Percentiles rank a stretch among this genome's conserved stretches.
Evolutionary conservation across 257 asterid genomes (phyloP).

Genomic region (Plantago major): DNA sequence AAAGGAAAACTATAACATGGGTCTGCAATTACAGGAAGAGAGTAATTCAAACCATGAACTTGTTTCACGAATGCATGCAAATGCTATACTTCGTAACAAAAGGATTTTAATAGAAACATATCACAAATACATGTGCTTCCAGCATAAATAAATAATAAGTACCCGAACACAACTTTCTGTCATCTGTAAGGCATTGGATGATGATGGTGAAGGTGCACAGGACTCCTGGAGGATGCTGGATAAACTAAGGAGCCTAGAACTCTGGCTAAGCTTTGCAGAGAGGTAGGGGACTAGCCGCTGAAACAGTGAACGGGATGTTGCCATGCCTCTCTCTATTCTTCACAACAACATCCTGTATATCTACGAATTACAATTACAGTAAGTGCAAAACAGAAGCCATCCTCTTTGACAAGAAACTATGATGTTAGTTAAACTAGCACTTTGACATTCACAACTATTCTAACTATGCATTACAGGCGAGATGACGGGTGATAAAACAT

Average conservation of each 20-base stretch:
- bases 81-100: neutral
- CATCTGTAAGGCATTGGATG: constrained; percentile 45
- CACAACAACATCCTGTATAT: constrained; percentile 18
- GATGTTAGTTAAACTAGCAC: too few species aligned
- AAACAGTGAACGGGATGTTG: constrained; percentile 44
- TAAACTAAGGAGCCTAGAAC: constrained; percentile 56
- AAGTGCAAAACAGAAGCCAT: neutral
- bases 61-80: neutral
- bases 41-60: neutral
- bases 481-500: neutral
- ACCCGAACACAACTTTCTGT: constrained; percentile 79
- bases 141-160: constrained; percentile 10
- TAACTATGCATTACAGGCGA: too few species aligned
- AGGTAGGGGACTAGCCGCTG: constrained; percentile 48
- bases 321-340: constrained; percentile 29
- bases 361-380: neutral
- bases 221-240: constrained; percentile 43
- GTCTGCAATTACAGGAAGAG: neutral
- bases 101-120: neutral
- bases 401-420: too few species aligned
- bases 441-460: too few species aligned
- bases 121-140: too few species aligned
- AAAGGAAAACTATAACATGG: neutral
- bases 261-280: constrained; percentile 52
- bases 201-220: constrained; percentile 32